phyloP scores from a whole-genome alignment of 805 yeast species.

The Clavispora carvajalis region DNA sequence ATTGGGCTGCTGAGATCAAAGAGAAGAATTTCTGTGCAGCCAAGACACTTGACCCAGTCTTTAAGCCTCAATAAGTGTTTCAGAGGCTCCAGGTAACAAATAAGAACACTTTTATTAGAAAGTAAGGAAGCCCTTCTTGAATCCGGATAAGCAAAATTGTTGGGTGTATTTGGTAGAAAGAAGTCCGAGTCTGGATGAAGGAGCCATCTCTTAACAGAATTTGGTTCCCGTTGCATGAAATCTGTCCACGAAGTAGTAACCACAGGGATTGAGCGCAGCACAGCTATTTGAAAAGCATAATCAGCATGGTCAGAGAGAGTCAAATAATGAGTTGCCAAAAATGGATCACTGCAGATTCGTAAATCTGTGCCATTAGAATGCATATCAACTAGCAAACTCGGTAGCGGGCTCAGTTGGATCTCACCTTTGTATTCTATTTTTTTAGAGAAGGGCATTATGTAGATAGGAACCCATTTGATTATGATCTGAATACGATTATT shows the following conservation, averaged over 20 bases:
- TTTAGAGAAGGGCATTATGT: conserved; percentile 11
- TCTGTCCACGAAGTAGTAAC: conserved; percentile 22
- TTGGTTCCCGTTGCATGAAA: conserved; percentile 6
- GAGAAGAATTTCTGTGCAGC: not conserved
- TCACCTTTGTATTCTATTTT: conserved; percentile 10
- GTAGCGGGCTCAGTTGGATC: conserved; percentile 11
- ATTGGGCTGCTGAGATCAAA: not conserved
- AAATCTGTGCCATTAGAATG: conserved; percentile 15
- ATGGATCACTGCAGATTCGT: conserved; percentile 13
- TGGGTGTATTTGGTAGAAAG: conserved; percentile 13
- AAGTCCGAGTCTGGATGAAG: conserved; percentile 8
- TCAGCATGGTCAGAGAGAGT: conserved; percentile 11
- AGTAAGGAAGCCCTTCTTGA: conserved; percentile 13
- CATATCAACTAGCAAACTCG: conserved; percentile 6
- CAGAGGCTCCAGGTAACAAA: conserved; percentile 4
- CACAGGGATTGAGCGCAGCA: conserved; percentile 27
- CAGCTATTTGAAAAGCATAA: conserved; percentile 17
- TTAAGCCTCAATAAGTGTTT: conserved; percentile 5
- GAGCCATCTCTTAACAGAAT: conserved; percentile 20
- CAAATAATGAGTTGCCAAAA: conserved; percentile 21
- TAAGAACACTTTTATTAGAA: conserved; percentile 4
- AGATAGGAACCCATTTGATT: conserved; percentile 20
- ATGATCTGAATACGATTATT: conserved; percentile 12
- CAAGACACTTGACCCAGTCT: conserved; percentile 15
- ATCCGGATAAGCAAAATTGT: conserved; percentile 11